Evolutionary conservation across 208 protist genomes (phyloP).

Genomic region (Phytomonas sp.): DNA sequence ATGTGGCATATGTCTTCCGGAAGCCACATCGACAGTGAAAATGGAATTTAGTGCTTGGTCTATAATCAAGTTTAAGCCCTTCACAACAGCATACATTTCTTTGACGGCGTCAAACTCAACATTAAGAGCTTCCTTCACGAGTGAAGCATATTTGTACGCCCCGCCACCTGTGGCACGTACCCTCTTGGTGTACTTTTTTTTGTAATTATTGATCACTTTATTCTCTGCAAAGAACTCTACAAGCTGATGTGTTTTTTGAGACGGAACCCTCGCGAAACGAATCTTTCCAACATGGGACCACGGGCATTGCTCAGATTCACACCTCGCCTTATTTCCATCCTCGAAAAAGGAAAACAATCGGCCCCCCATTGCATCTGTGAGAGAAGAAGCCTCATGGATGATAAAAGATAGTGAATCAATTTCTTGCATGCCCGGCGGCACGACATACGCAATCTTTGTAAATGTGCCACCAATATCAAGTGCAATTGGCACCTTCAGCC

Average conservation of each 20-base stretch:
- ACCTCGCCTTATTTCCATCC: constrained; percentile 23
- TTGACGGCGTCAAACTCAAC: constrained; percentile 74
- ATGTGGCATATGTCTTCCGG: constrained; percentile 57
- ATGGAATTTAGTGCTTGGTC: constrained; percentile 57
- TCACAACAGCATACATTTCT: constrained; percentile 87
- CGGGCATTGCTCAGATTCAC: constrained; percentile 24
- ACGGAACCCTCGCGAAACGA: constrained; percentile 78
- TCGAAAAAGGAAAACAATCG: constrained; percentile 61
- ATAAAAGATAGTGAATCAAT: not conserved
- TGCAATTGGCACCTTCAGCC: constrained; percentile 51
- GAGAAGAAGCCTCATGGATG: constrained; percentile 58
- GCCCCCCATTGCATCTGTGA: constrained; percentile 52
- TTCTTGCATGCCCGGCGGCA: constrained; percentile 34
- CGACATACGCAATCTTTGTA: constrained; percentile 80
- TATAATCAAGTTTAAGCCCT: constrained; percentile 82
- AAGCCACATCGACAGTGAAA: constrained; percentile 70
- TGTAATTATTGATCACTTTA: constrained; percentile 31
- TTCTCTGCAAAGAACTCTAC: constrained; percentile 38
- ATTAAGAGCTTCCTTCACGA: constrained; percentile 38
- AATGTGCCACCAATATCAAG: constrained; percentile 90
- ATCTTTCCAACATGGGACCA: constrained; percentile 54
- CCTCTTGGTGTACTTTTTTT: constrained; percentile 22
- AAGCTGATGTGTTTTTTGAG: constrained; percentile 70
- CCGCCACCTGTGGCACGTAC: constrained; percentile 86
- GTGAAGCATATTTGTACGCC: constrained; percentile 77